Evolutionary conservation across 805 yeast genomes (phyloP).

Genomic region (Kuraishia capsulata): DNA sequence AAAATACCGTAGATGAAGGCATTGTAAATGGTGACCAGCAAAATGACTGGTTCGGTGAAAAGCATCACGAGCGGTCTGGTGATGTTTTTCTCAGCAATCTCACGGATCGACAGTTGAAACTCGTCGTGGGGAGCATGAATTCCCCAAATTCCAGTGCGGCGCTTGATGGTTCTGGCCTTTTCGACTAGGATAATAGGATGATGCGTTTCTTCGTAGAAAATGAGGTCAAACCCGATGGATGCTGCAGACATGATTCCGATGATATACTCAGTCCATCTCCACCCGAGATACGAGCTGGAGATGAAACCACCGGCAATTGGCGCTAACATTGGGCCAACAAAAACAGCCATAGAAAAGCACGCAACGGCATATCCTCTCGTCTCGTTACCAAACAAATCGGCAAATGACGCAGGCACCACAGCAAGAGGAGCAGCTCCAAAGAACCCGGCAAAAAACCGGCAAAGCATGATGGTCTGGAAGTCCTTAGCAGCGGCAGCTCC

Average conservation of each 20-base stretch:
- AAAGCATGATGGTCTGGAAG: constrained; percentile 64
- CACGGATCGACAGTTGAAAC: constrained; percentile 43
- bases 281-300: constrained; percentile 50
- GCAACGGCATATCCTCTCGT: constrained; percentile 71
- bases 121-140: constrained; percentile 72
- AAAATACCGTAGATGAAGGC: constrained; percentile 77
- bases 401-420: constrained; percentile 79
- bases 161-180: constrained; percentile 56
- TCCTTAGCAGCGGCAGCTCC: constrained; percentile 76
- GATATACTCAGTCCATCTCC: constrained; percentile 74
- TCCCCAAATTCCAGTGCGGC: constrained; percentile 74
- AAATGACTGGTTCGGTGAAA: constrained; percentile 59
- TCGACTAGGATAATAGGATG: constrained; percentile 55
- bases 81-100: constrained; percentile 53
- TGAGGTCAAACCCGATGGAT: constrained; percentile 24
- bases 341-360: constrained; percentile 63
- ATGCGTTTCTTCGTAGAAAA: constrained; percentile 61
- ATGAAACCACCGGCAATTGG: constrained; percentile 75
- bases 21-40: constrained; percentile 60
- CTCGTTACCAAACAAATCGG: constrained; percentile 64
- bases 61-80: constrained; percentile 65
- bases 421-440: constrained; percentile 82
- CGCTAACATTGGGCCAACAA: constrained; percentile 73
- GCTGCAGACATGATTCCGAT: constrained; percentile 52
- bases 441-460: constrained; percentile 74